Evolutionary conservation across 208 protist genomes (phyloP).

Genomic region (Crithidia bombi): DNA sequence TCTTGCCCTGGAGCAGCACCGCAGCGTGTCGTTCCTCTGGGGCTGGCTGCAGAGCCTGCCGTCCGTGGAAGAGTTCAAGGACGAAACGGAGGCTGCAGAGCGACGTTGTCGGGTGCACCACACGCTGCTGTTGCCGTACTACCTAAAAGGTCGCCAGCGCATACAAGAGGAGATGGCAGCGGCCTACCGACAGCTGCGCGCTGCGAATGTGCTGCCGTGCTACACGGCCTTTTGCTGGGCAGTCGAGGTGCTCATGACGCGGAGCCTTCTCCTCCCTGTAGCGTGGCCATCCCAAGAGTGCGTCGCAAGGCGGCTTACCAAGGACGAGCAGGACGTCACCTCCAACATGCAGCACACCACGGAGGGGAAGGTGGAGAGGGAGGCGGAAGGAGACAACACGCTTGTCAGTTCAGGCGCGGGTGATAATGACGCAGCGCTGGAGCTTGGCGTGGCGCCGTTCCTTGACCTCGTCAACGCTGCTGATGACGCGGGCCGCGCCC

Average conservation of each 20-base stretch:
- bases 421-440: slow-evolving; percentile 8
- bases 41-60: slow-evolving; percentile 84
- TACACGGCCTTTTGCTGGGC: slow-evolving; percentile 56
- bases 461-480: slow-evolving; percentile 79
- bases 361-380: background rate
- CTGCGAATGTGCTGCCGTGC: slow-evolving; percentile 54
- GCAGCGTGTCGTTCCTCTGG: slow-evolving; percentile 76
- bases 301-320: no score
- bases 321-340: no score
- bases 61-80: slow-evolving; percentile 36
- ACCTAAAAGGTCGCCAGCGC: slow-evolving; percentile 31
- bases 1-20: slow-evolving; percentile 77
- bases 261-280: slow-evolving; percentile 56
- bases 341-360: background rate
- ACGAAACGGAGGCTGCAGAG: slow-evolving; percentile 43
- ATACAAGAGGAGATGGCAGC: slow-evolving; percentile 53
- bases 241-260: slow-evolving; percentile 66
- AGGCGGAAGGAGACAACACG: background rate
- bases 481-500: slow-evolving; percentile 37
- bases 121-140: slow-evolving; percentile 61
- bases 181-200: slow-evolving; percentile 47
- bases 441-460: slow-evolving; percentile 85
- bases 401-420: background rate
- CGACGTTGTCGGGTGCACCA: slow-evolving; percentile 73
- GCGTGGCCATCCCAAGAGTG: slow-evolving; percentile 66